Evolutionary conservation across 1,284 basidiomycete genomes (phyloP), one percentile per base, ranked within the genome.

Genomic region (Tilletia indica): DNA sequence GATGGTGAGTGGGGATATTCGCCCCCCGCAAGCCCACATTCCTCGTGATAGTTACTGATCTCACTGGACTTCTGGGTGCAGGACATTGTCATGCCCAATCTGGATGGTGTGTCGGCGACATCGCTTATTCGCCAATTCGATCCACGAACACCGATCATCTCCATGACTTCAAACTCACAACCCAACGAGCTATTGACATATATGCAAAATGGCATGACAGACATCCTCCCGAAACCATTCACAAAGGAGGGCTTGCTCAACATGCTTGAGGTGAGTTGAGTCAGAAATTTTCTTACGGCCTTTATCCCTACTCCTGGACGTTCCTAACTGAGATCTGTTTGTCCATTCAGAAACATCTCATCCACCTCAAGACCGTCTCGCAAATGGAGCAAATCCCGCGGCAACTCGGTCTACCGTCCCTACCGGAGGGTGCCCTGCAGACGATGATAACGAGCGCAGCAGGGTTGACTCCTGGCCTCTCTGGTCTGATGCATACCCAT

Each of bases 181-280:
- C 94, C 94, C 25, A 90, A 90, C 80, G 93, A 96, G 81, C 90
- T 96, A 77, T 90, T 94, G 88, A 93, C 90, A n/a, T 96, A 95
- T 83, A 93, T 93, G 85, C 91, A 90, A 9, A 90, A 90, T 56
- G 91, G 89, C 31, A 97, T 97, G 95, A 97, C 96, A 85, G 95
- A 97, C 85, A 92, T 97, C 72, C 86, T 97, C n/a, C 92, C 94
- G 8, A 98, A 98, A 85, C 95, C 95, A 1, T 98, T 98, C 86
- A 96, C 93, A 16, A 94, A 94, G 84, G 90, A 95, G 81, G 92
- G 92, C 9, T 86, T 98, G 69, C 86, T 96, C 69, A 91, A 91
- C 74, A 94, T 97, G 89, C 90, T 98, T 73, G 94, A 98, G 86
- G 91, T 91, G 70, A 38, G 38, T 8, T 19, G 42, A 8, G 42